phyloP scores from a whole-genome alignment of 768 basidiomycete species.

The Pisolithus albus region DNA sequence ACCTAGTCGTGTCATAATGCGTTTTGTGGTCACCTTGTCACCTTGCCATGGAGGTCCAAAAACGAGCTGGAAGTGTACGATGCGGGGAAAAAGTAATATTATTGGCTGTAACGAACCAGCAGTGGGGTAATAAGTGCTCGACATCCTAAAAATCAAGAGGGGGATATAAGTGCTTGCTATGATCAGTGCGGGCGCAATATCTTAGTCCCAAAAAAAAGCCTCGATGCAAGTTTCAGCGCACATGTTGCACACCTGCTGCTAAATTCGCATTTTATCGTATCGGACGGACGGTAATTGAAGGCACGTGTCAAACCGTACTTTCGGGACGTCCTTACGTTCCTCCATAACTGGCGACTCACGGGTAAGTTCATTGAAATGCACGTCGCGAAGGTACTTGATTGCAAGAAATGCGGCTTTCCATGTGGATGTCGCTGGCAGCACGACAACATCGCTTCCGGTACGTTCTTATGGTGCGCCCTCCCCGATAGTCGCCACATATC shows the following conservation, averaged over 20 bases:
- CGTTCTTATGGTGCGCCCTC: no score
- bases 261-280: not conserved
- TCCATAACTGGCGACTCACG: not conserved
- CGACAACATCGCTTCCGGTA: no score
- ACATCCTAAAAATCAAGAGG: not conserved
- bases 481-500: no score
- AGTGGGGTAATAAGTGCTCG: not conserved
- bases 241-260: not conserved
- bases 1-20: not conserved
- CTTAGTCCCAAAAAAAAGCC: not conserved
- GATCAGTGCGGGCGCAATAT: not conserved
- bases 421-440: no score
- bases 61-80: no score
- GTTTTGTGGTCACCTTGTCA: slow-evolving; percentile 1
- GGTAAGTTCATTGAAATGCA: not conserved
- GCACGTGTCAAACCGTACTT: not conserved
- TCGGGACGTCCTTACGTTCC: not conserved
- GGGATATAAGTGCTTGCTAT: not conserved
- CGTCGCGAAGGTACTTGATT: not conserved
- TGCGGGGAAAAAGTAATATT: no score
- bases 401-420: not conserved
- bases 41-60: not conserved
- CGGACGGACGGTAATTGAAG: not conserved
- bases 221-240: not conserved
- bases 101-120: no score